Evolutionary conservation across 352 stramenopile species (phyloP), one percentile per base, ranked within the genome.

Genomic region (Globisporangium rhizosaccharum): DNA sequence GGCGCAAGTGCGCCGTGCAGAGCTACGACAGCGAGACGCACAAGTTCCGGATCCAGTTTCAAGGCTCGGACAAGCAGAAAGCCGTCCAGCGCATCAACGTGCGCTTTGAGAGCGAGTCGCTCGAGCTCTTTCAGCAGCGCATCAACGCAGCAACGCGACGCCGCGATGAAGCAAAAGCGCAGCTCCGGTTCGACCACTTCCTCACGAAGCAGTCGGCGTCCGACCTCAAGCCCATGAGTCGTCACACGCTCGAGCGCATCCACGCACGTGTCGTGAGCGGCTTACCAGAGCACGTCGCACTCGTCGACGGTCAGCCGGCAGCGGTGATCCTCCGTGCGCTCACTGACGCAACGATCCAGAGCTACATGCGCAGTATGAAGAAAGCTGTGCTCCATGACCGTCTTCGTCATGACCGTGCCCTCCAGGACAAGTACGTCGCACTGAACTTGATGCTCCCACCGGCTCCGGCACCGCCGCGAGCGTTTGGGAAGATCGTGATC

Each of bases 281-380:
- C 9, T 67, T 98, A 9, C 72, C 82, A 0, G 65, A 79, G 23
- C 58, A 73, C 9, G 69, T 95, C 8, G 71, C 71, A 10, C 57
- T 95, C 17, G 55, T 82, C 15, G 81, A 95, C 33, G 77, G 74
- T 0, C 74, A 90, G 37, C 82, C 87, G 2, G 68, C 76, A 2
- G 76, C 76, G 1, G 56, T 51, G 49, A 63, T 96, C 12, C 67
- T 98, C n/a, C 77, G 88, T 11, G 59, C 73, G 26, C 76, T 98
- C 41, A 98, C 88, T 0, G 87, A 94, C 52, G 78, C 88, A 18
- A 85, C 88, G 37, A 95, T 97, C 58, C 80, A 96, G 37, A 80
- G 91, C 18, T 97, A 98, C 68, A 87, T 82, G 50, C 78, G 85
- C 2, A 96, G 84, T 47, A 97, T 98, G 90, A 97, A 98, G 70